Conservation (phyloP, 1,284 basidiomycete species). For the Trichosporon asahii region DNA sequence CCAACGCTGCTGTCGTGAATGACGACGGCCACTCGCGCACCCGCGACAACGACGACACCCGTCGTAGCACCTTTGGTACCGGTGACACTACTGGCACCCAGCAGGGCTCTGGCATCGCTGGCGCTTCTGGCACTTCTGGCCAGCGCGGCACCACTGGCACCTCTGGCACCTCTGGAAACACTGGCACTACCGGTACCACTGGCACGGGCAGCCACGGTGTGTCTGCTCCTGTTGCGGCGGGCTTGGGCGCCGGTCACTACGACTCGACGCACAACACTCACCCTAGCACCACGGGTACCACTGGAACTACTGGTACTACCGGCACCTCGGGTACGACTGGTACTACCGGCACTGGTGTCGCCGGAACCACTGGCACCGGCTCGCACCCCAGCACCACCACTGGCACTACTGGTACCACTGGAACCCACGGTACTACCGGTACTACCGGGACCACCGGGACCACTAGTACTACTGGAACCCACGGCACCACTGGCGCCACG, state of each 20-base stretch:
- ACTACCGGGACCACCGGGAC: neutral
- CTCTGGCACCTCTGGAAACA: neutral
- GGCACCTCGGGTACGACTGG: neutral
- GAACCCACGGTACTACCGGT: neutral
- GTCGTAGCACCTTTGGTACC: neutral
- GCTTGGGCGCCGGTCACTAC: neutral
- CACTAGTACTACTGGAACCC: neutral
- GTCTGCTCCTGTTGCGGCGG: neutral
- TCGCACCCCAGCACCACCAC: neutral
- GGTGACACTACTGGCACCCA: neutral
- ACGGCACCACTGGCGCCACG: neutral
- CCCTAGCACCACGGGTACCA: neutral
- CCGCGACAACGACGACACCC: neutral
- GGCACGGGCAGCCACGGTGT: neutral
- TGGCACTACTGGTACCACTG: neutral
- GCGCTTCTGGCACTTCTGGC: neutral
- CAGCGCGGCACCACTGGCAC: neutral
- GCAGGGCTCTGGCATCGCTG: neutral
- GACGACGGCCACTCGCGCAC: neutral
- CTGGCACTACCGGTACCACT: neutral
- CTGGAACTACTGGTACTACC: neutral
- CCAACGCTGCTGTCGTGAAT: neutral
- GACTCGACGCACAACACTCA: neutral
- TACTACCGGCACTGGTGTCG: neutral
- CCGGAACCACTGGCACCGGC: constrained; percentile 4